Base-by-base conservation (phyloP, 2,329 filamentous ascomycete species). In the Aspergillus transmontanensis region DNA sequence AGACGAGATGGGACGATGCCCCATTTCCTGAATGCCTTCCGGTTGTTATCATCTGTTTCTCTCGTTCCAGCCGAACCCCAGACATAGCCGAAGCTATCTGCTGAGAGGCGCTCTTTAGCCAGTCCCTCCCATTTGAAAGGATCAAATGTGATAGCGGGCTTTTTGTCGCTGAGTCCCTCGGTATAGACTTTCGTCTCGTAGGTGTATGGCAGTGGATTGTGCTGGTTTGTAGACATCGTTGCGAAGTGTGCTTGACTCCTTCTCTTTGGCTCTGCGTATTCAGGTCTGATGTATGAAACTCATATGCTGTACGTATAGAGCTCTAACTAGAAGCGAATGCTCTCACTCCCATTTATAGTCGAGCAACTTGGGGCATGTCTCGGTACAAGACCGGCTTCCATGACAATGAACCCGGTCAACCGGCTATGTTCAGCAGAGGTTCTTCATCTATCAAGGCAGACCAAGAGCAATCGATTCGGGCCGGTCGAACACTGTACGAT, bases 1-100 rank as follows among this genome's bases (percentile, higher is more conserved):
- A 71, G 65, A 48, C 75, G 63, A 26, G 69, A 66, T 19, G 75
- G 63, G n/a, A 69, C 16, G 1, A 76, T 67, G 0, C 63, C 66
- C 71, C 75, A 77, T 48, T 68, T 70, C 23, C 67, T 59, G 58
- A 77, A 77, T 10, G 75, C 75, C 11, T 62, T 60, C 3, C 67
- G 66, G 60, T 77, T 77, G 54, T 73, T 71, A 10, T 64, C 62
- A 62, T 73, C 66, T 5, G 75, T 77, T 11, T 69, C 65, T 16
- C 71, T 66, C 3, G 61, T 66, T 11, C 74, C 85, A 0, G 87
- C 87, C 2, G 85, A 85, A 21, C 87, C 86, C 36, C 80, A 79
- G 36, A 89, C 83, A 73, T 89, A 89, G 63, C 84, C 83, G 69
- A 84, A 89, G 28, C 82, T 81, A n/a, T 80, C 76, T 0, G 78